phyloP scores from a whole-genome alignment of 495 filamentous ascomycete species.

The Neurospora sp. region DNA sequence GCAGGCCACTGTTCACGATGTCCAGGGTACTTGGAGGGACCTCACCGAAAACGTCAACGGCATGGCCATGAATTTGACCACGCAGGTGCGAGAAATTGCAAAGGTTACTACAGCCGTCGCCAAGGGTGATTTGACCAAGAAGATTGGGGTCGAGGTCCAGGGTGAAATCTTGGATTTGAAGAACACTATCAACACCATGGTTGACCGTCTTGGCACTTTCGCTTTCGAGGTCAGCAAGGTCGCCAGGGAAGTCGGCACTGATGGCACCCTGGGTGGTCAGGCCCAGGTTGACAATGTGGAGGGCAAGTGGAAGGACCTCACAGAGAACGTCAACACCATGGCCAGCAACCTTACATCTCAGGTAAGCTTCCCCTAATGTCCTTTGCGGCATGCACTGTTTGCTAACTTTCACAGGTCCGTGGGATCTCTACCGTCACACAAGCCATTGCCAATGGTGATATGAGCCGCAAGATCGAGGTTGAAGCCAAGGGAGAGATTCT shows the following conservation, averaged over 20 bases:
- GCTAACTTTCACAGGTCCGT: constrained; percentile 47
- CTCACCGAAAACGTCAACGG: constrained; percentile 96
- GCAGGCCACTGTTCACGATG: constrained; percentile 93
- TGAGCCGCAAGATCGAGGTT: constrained; percentile 93
- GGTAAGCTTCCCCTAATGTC: constrained; percentile 14
- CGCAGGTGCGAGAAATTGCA: constrained; percentile 96
- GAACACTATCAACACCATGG: constrained; percentile 98
- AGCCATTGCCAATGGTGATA: constrained; percentile 85
- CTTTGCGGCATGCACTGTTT: background rate
- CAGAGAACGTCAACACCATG: constrained; percentile 93
- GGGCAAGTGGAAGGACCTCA: constrained; percentile 98
- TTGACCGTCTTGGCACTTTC: constrained; percentile 92
- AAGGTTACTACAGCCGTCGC: constrained; percentile 97
- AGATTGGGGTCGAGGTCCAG: constrained; percentile 91
- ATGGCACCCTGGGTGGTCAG: constrained; percentile 90
- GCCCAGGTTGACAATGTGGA: constrained; percentile 96
- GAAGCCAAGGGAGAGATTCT: constrained; percentile 93
- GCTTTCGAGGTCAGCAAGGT: constrained; percentile 99
- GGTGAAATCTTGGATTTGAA: constrained; percentile 94
- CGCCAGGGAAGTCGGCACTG: constrained; percentile 94
- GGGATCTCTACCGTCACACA: constrained; percentile 96
- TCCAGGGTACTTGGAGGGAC: constrained; percentile 96
- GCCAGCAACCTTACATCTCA: constrained; percentile 90
- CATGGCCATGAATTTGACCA: constrained; percentile 98
- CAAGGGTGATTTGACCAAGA: constrained; percentile 85